These are phyloP conservation scores for Citrus sinensis DNA, from an alignment of 345 rosid genomes.

Conservation along the genomic window DVS_A1.0 CM039168.1:149501-150000, in stretches of 20 bases:
- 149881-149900: conserved; percentile 60
- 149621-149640: conserved; percentile 50
- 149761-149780: conserved; percentile 62
- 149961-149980: conserved; percentile 4
- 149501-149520: conserved; percentile 49
- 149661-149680: conserved; percentile 91
- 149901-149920: conserved; percentile 57
- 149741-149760: conserved; percentile 48
- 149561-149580: conserved; percentile 77
- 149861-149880: conserved; percentile 59
- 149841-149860: conserved; percentile 77
- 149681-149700: conserved; percentile 73
- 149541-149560: conserved; percentile 91
- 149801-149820: conserved; percentile 66
- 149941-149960: background rate
- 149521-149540: conserved; percentile 52
- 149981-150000: conserved; percentile 55
- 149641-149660: conserved; percentile 80
- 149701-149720: conserved; percentile 76
- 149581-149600: conserved; percentile 51
- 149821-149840: conserved; percentile 79
- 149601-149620: conserved; percentile 74
- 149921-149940: background rate
- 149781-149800: conserved; percentile 68
- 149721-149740: conserved; percentile 55